Percentiles rank a stretch among this genome's conserved stretches.
Conservation (phyloP, 169 alveolate genomes). For the Amoebophrya sp. region DNA sequence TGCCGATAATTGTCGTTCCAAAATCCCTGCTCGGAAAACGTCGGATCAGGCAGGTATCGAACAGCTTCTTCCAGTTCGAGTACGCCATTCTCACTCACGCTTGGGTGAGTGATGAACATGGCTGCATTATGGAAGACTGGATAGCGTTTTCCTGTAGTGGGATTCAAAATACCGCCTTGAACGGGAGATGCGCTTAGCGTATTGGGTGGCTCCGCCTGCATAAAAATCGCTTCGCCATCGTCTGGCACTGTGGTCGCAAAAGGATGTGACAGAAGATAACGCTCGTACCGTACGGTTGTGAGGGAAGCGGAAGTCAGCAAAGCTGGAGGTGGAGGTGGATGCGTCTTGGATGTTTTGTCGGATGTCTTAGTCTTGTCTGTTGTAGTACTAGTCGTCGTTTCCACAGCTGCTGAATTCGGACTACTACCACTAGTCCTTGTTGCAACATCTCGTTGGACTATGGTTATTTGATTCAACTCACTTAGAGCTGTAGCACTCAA, state of each 20-base stretch:
- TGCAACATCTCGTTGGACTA: background rate
- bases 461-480: no score
- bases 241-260: background rate
- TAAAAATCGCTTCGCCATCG: background rate
- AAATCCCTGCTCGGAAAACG: background rate
- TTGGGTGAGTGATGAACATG: background rate
- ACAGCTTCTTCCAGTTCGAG: background rate
- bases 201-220: background rate
- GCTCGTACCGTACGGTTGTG: background rate
- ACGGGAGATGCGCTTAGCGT: background rate
- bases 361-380: background rate
- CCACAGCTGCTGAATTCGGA: background rate
- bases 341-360: background rate
- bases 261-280: background rate
- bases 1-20: constrained; percentile 16
- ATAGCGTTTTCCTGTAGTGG: background rate
- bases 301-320: background rate
- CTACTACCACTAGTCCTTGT: background rate
- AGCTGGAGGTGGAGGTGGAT: no score
- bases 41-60: background rate
- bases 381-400: background rate
- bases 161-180: background rate
- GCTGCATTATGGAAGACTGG: background rate
- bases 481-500: background rate
- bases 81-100: background rate